Percentiles rank a stretch among this genome's conserved stretches.
Evolutionary conservation across 257 asterid genomes (phyloP).

Genomic region (Leptodermis oblonga): DNA sequence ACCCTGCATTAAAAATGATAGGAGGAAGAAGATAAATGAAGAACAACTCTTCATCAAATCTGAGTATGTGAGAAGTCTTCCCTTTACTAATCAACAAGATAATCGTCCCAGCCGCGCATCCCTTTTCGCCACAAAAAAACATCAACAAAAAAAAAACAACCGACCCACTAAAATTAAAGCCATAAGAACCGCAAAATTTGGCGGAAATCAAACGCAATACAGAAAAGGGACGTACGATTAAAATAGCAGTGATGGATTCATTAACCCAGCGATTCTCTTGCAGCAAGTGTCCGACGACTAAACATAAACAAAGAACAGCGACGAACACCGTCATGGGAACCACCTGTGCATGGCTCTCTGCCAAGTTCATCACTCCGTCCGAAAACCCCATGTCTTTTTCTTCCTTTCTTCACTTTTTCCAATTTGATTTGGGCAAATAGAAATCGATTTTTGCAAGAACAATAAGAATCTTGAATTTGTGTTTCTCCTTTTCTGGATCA

Average conservation of each 20-base stretch:
- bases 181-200: not conserved
- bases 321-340: slow-evolving; percentile 37
- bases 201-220: not conserved
- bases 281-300: slow-evolving; percentile 38
- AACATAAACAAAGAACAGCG: slow-evolving; percentile 40
- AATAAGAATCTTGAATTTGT: not conserved
- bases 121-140: slow-evolving; percentile 34
- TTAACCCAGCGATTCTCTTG: slow-evolving; percentile 46
- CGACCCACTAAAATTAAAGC: not conserved
- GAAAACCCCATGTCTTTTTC: slow-evolving; percentile 2
- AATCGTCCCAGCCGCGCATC: slow-evolving; percentile 54
- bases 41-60: slow-evolving; percentile 85
- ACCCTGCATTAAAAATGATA: slow-evolving; percentile 96
- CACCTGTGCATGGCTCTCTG: slow-evolving; percentile 23
- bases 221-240: slow-evolving; percentile 21
- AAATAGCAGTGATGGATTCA: slow-evolving; percentile 45
- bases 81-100: slow-evolving; percentile 73
- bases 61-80: slow-evolving; percentile 70
- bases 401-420: not conserved
- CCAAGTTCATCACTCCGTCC: slow-evolving; percentile 6
- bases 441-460: not conserved
- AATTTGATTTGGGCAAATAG: not conserved
- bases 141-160: not conserved
- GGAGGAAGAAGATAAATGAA: slow-evolving; percentile 93
- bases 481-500: slow-evolving; percentile 1